Conservation (phyloP, 495 filamentous ascomycete genomes). For the Eremomyces bilateralis region DNA sequence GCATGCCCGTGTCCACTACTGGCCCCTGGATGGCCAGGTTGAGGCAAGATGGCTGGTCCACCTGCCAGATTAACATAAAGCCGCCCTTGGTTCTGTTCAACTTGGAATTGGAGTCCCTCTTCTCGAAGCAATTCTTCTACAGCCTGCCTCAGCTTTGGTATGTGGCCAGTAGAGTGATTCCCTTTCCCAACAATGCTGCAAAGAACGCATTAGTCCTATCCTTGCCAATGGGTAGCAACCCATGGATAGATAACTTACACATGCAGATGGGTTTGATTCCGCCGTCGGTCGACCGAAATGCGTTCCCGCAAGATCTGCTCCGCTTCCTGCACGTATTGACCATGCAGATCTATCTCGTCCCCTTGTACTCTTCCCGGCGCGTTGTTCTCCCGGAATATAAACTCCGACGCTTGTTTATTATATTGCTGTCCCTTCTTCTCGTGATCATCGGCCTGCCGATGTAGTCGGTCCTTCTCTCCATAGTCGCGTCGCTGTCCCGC, state of each 20-base stretch:
- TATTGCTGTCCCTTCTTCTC: conserved; percentile 62
- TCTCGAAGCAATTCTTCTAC: conserved; percentile 72
- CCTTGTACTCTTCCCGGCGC: conserved; percentile 39
- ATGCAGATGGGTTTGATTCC: conserved; percentile 58
- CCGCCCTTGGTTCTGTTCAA: conserved; percentile 70
- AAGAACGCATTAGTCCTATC: conserved; percentile 15
- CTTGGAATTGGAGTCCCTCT: conserved; percentile 56
- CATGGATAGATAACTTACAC: conserved; percentile 27
- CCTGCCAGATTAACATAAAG: conserved; percentile 54
- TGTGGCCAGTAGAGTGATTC: conserved; percentile 55
- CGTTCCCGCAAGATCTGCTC: conserved; percentile 69
- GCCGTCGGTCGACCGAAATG: conserved; percentile 47
- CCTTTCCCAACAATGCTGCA: conserved; percentile 93
- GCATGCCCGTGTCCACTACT: conserved; percentile 8
- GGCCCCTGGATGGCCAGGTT: conserved; percentile 20
- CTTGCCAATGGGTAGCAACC: neutral
- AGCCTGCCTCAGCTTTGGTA: conserved; percentile 79
- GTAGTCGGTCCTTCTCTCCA: conserved; percentile 60
- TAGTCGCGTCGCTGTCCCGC: conserved; percentile 58
- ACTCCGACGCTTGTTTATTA: conserved; percentile 76
- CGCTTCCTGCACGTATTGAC: conserved; percentile 83
- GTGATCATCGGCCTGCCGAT: conserved; percentile 60
- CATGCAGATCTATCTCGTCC: conserved; percentile 87
- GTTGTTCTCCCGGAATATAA: conserved; percentile 90
- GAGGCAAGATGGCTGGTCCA: conserved; percentile 31